Evolutionary conservation across 1,139 yeast species (phyloP).

Genomic region (Blastobotrys apis): DNA sequence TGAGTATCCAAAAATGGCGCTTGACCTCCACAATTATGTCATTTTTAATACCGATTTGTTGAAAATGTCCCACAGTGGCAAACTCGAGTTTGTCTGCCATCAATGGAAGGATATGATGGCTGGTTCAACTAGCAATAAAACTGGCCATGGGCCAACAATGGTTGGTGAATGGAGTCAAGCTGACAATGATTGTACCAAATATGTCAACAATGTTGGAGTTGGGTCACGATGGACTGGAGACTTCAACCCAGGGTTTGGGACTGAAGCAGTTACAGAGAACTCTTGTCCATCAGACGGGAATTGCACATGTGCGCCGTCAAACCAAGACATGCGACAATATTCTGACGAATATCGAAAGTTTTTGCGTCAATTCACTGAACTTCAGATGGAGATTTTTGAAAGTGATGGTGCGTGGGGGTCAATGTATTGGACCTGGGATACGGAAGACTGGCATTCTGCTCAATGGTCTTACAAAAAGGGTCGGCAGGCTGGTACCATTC

Average conservation of each 20-base stretch:
- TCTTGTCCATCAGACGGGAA: constrained; percentile 28
- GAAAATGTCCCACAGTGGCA: constrained; percentile 56
- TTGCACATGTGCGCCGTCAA: constrained; percentile 32
- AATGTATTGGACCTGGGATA: constrained; percentile 38
- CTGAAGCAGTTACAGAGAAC: constrained; percentile 26
- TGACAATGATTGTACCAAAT: constrained; percentile 82
- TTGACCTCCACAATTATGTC: constrained; percentile 58
- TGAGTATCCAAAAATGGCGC: constrained; percentile 66
- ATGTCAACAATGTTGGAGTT: constrained; percentile 85
- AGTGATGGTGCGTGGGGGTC: constrained; percentile 35
- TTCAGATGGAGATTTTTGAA: constrained; percentile 36
- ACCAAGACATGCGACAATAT: constrained; percentile 29
- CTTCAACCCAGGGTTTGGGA: constrained; percentile 25
- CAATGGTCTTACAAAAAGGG: constrained; percentile 38
- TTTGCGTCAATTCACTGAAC: constrained; percentile 33
- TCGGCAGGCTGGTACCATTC: constrained; percentile 31
- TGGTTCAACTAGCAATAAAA: constrained; percentile 49
- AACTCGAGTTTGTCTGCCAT: constrained; percentile 33
- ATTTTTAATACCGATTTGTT: constrained; percentile 53
- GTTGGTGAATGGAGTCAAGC: constrained; percentile 92
- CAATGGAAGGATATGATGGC: constrained; percentile 49
- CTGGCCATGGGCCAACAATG: constrained; percentile 55
- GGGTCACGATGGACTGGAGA: constrained; percentile 78
- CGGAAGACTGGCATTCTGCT: constrained; percentile 30
- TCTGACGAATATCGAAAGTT: constrained; percentile 29